These are phyloP conservation scores for Peniophora sp. DNA, from an alignment of 1,284 basidiomycete genomes.

Conservation along the genomic window DNA sequence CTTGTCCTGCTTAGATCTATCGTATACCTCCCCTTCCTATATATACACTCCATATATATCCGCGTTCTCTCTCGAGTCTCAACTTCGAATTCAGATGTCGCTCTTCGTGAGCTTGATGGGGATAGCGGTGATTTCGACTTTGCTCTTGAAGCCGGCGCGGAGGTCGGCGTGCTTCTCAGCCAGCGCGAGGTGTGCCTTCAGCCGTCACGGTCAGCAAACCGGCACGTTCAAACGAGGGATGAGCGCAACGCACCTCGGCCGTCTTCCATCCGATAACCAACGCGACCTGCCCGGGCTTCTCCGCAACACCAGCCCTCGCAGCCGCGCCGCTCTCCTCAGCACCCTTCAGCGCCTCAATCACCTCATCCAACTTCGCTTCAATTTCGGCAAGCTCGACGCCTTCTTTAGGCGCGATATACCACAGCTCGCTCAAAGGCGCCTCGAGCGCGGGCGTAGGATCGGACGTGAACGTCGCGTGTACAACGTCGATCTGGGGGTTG, in stretches of 20 bases:
- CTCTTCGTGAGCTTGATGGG: too few species aligned
- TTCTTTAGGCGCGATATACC: not conserved
- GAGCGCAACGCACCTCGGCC: conserved; percentile 4
- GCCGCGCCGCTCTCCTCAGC: not conserved
- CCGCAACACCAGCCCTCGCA: conserved; percentile 4
- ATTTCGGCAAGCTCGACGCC: not conserved
- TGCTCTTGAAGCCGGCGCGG: too few species aligned
- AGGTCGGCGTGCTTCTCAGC: too few species aligned
- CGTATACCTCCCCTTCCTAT: too few species aligned
- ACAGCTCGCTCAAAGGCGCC: not conserved
- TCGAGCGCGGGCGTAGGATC: conserved; percentile 1
- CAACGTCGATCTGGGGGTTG: not conserved
- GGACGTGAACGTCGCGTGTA: conserved; percentile 1
- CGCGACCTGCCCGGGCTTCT: conserved; percentile 3
- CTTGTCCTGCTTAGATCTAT: too few species aligned
- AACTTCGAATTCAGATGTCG: too few species aligned
- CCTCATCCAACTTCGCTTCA: not conserved
- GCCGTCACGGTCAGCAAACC: too few species aligned
- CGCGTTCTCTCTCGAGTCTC: too few species aligned
- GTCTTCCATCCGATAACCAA: conserved; percentile 4
- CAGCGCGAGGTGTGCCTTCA: too few species aligned
- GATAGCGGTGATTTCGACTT: too few species aligned
- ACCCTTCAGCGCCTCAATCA: not conserved
- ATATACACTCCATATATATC: too few species aligned
- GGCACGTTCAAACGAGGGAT: not conserved